Base-by-base conservation (phyloP, 1,284 basidiomycete species). In the Apiotrichum veenhuisii region DNA sequence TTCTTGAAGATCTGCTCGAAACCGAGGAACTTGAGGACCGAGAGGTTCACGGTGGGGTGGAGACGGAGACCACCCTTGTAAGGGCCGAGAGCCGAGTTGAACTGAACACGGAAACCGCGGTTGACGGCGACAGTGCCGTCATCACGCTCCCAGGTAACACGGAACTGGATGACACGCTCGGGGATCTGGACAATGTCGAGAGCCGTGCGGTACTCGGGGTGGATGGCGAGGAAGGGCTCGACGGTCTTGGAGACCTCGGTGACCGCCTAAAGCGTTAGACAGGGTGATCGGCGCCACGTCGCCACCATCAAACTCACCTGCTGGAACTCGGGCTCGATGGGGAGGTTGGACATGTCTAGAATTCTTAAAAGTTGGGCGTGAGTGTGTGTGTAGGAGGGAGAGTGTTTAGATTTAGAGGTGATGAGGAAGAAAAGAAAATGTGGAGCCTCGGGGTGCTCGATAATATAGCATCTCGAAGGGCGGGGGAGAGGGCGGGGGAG, bases 1-100 rank as follows among this genome's bases (percentile, higher is more conserved):
- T 90, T 90, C 79, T 89, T 89, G 83, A 89, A 89, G 67, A 84
- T 87, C 75, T 85, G 84, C 79, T 90, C 88, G 74, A 89, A 88
- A 54, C 87, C 88, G 64, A 89, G 83, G 85, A 90, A 90, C 77
- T 89, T 89, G 77, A 90, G 83, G 77, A 90, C 88, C 64, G 85
- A 87, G 42, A 90, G 82, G 80, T 89, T 89, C 77, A 90, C 88
- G 55, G 85, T 84, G 61, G 87, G 86, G 81, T 89, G 87, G 58
- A 90, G 82, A 66, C 88, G 85, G 64, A 89, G 83, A 75, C 87
- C 87, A 66, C 88, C 88, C 78, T 89, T 89, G 84, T 89, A 90
- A 41, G 87, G 87, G 57, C 87, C 88, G 52, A 90, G 82, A 20
- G 86, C 86, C 42, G 87, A 88, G 82, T 89, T 89, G 82, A 87